These are phyloP conservation scores for Beauveria pseudobassiana DNA, from an alignment of 2,329 filamentous ascomycete species.

Conservation along the genomic window DNA sequence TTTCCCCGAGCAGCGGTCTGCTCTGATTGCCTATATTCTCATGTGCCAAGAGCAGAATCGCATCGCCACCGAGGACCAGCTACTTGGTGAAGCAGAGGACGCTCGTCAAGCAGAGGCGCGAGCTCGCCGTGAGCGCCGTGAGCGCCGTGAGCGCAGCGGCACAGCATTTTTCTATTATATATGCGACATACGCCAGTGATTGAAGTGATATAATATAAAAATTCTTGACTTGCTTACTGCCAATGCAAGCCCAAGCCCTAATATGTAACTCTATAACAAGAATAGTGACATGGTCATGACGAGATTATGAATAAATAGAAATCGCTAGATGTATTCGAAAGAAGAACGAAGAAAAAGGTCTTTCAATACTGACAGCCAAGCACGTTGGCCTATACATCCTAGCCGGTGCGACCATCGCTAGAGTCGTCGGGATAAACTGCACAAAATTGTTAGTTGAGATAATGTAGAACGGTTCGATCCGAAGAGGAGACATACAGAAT, in stretches of 20 bases:
- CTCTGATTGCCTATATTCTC: too few species aligned
- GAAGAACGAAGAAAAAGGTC: neutral
- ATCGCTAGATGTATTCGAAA: neutral
- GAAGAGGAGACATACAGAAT: slow-evolving; percentile 43
- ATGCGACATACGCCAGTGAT: neutral
- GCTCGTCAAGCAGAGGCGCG: too few species aligned
- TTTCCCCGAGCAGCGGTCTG: too few species aligned
- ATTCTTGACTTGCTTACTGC: neutral
- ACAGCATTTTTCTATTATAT: too few species aligned
- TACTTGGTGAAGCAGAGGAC: too few species aligned
- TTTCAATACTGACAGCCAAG: neutral
- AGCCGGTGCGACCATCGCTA: neutral
- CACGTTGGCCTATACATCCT: neutral
- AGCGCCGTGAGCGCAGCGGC: too few species aligned
- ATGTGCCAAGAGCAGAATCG: too few species aligned
- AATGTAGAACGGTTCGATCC: neutral
- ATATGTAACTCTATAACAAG: neutral
- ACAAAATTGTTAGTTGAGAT: neutral
- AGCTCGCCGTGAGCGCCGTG: too few species aligned
- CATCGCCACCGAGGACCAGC: too few species aligned
- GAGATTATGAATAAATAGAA: neutral
- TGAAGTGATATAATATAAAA: neutral
- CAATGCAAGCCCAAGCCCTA: neutral
- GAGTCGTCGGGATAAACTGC: slow-evolving; percentile 3
- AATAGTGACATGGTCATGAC: neutral